Evolutionary conservation across 176 grass and related monocot species (phyloP).

Genomic region (Zizania latifolia): DNA sequence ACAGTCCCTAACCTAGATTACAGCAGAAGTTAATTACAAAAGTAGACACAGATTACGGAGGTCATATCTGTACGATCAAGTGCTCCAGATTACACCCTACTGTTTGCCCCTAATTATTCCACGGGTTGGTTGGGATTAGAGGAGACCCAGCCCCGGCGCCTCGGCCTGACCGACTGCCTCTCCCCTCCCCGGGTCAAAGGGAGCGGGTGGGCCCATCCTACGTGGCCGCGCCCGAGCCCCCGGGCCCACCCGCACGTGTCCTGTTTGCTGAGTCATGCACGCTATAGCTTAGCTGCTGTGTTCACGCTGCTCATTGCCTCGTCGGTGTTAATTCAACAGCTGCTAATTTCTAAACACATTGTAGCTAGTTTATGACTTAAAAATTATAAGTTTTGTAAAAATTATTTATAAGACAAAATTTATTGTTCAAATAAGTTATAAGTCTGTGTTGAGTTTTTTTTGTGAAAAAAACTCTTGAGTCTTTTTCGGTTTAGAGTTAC

Average conservation of each 20-base stretch:
- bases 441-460: too few species aligned
- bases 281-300: background rate
- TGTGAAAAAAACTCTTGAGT: too few species aligned
- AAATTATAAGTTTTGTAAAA: too few species aligned
- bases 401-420: too few species aligned
- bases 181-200: constrained; percentile 53
- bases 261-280: background rate
- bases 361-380: too few species aligned
- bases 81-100: background rate
- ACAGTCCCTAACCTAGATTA: background rate
- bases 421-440: too few species aligned
- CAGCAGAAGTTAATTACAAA: constrained; percentile 20
- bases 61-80: background rate
- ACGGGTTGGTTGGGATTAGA: constrained; percentile 33
- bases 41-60: background rate
- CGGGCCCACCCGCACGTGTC: constrained; percentile 32
- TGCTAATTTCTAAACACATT: too few species aligned
- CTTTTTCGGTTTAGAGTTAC: too few species aligned
- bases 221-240: constrained; percentile 25
- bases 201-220: constrained; percentile 31
- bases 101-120: constrained; percentile 16
- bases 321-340: background rate
- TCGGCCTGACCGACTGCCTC: constrained; percentile 29
- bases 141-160: constrained; percentile 67
- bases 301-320: background rate